Evolutionary conservation across 2,329 filamentous ascomycete species (phyloP).

Genomic region (Phyllosticta capitalensis): DNA sequence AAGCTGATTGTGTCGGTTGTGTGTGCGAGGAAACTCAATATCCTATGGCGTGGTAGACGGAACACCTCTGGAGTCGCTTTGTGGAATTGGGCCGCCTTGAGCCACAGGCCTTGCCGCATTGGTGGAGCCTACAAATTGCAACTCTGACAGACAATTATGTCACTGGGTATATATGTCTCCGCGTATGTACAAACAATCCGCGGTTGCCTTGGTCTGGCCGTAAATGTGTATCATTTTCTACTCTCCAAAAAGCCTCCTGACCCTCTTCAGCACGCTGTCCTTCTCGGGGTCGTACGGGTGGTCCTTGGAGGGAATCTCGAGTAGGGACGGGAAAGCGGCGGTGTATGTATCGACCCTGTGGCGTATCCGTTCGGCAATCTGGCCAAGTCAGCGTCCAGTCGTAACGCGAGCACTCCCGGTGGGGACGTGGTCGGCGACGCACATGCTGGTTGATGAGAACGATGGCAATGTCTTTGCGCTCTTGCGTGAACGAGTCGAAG

Average conservation of each 20-base stretch:
- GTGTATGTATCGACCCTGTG: slow-evolving; percentile 84
- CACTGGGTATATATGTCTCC: background rate
- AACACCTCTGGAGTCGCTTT: background rate
- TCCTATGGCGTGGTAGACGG: background rate
- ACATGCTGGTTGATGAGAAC: slow-evolving; percentile 97
- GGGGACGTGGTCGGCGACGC: slow-evolving; percentile 20
- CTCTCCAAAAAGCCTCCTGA: slow-evolving; percentile 64
- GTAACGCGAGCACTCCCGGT: background rate
- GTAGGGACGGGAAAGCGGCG: slow-evolving; percentile 86
- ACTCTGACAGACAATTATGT: background rate
- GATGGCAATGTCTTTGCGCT: slow-evolving; percentile 94
- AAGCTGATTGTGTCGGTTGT: background rate
- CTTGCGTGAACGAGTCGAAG: slow-evolving; percentile 78
- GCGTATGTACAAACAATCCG: slow-evolving; percentile 7
- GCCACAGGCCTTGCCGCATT: background rate
- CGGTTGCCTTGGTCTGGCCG: background rate
- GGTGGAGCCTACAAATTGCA: background rate
- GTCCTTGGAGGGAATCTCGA: slow-evolving; percentile 98
- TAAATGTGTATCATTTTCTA: slow-evolving; percentile 30
- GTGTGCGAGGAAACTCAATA: background rate
- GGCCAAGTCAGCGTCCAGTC: slow-evolving; percentile 9
- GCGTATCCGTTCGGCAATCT: slow-evolving; percentile 93
- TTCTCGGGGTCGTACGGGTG: slow-evolving; percentile 99
- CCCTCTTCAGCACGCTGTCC: slow-evolving; percentile 89
- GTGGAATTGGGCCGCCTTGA: background rate